Conservation (phyloP, 495 filamentous ascomycete genomes). For the Xylaria nigripes region DNA sequence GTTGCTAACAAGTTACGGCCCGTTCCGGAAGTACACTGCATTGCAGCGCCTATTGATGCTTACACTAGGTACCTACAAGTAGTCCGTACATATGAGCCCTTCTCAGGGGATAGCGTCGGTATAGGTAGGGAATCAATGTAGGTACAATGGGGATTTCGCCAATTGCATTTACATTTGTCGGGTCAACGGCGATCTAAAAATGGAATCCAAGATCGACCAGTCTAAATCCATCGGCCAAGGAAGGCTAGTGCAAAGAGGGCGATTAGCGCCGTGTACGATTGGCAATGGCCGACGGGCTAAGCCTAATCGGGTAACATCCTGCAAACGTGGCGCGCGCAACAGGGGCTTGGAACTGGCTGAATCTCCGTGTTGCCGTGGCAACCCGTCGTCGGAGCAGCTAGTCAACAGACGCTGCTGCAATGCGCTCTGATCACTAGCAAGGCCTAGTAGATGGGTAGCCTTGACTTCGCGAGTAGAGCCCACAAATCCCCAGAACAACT, state of each 20-base stretch:
- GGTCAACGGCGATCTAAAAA: neutral
- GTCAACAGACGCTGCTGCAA: conserved; percentile 11
- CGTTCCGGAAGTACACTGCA: too few relatives aligned
- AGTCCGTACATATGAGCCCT: too few relatives aligned
- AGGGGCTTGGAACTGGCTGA: neutral
- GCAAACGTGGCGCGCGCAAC: neutral
- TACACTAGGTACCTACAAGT: too few relatives aligned
- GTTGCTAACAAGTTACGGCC: too few relatives aligned
- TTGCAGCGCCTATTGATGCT: too few relatives aligned
- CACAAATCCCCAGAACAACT: neutral
- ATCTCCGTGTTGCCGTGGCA: conserved; percentile 6
- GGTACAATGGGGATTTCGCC: too few relatives aligned
- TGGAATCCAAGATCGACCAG: neutral
- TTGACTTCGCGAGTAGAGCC: neutral
- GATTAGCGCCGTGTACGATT: conserved; percentile 11
- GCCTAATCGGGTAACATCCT: neutral
- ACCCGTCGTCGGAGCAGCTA: neutral
- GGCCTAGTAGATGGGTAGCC: neutral
- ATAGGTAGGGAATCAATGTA: too few relatives aligned
- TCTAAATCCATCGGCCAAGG: conserved; percentile 1
- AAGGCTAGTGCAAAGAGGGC: neutral
- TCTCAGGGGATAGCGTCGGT: too few relatives aligned
- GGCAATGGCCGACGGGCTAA: neutral
- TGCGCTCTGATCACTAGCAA: conserved; percentile 3
- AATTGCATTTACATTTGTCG: neutral